Conservation (phyloP, 75 land plant genomes). For the Sequoia sempervirens region DNA sequence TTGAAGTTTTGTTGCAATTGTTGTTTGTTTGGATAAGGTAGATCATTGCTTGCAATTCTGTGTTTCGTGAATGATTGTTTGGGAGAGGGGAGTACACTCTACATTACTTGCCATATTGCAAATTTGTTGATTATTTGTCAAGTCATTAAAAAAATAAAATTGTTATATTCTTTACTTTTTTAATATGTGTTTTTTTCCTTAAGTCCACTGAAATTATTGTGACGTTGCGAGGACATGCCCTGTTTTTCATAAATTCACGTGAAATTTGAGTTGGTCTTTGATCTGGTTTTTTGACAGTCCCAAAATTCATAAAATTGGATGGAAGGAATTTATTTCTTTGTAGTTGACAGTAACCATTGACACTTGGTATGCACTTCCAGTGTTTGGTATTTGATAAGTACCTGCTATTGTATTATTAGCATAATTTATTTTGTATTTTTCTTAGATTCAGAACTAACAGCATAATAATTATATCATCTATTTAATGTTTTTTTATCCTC, state of each 20-base stretch:
- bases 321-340: neutral
- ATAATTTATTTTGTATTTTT: slow-evolving; percentile 1
- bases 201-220: neutral
- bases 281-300: neutral
- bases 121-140: too few relatives aligned
- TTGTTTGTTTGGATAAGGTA: too few relatives aligned
- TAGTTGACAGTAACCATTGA: neutral
- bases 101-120: too few relatives aligned
- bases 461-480: neutral
- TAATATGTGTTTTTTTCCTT: neutral
- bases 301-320: neutral
- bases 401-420: neutral
- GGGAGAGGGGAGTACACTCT: too few relatives aligned
- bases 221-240: neutral
- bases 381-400: neutral
- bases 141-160: neutral
- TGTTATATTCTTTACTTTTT: neutral
- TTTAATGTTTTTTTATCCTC: neutral
- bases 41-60: too few relatives aligned
- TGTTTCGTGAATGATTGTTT: too few relatives aligned
- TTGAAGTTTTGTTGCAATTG: too few relatives aligned
- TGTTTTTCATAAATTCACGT: neutral
- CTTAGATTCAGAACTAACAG: neutral
- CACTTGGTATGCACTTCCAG: neutral
- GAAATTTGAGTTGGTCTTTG: neutral